phyloP scores from a whole-genome alignment of 305 asterid species.

The Rubia peregrina region DNA sequence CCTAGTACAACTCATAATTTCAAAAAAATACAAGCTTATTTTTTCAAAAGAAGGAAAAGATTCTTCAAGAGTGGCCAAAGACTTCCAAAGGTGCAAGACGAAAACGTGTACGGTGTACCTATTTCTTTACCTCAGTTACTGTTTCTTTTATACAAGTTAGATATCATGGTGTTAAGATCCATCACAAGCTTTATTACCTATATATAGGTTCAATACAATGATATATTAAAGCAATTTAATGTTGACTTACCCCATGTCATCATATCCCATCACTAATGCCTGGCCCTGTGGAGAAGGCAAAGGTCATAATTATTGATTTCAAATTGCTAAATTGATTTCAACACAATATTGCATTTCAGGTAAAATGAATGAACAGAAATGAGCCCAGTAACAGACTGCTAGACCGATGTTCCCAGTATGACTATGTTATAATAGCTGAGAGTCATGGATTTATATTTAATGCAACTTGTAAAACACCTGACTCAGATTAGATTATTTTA shows the following conservation, averaged over 20 bases:
- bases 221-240: not conserved
- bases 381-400: not conserved
- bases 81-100: not conserved
- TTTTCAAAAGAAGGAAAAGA: not conserved
- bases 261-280: conserved; percentile 98
- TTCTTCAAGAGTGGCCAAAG: not conserved
- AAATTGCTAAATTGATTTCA: not conserved
- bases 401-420: not conserved
- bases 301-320: not conserved
- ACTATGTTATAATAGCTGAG: not conserved
- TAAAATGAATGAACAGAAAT: not conserved
- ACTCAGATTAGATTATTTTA: not conserved
- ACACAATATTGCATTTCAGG: not conserved
- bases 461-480: not conserved
- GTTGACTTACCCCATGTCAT: conserved; percentile 91
- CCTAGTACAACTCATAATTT: not conserved
- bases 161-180: not conserved
- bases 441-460: not conserved
- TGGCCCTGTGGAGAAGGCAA: conserved; percentile 67
- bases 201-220: not conserved
- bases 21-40: not conserved
- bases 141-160: not conserved
- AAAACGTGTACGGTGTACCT: not conserved
- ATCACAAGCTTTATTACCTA: not conserved
- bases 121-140: not conserved